phyloP scores from a whole-genome alignment of 352 stramenopile species.

The Vaucheria bursata region DNA sequence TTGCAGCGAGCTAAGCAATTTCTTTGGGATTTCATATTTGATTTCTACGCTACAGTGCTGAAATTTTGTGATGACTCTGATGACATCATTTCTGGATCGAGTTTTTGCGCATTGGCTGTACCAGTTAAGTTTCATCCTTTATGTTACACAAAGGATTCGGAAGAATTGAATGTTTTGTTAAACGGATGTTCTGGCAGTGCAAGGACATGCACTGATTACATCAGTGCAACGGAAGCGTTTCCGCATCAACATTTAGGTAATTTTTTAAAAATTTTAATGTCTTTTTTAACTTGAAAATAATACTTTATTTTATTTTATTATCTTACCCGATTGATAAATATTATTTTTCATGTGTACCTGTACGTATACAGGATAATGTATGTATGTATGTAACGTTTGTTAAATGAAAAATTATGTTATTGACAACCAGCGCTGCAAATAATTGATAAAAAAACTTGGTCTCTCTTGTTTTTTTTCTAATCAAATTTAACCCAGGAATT shows the following conservation, averaged over 20 bases:
- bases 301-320: not conserved
- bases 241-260: not conserved
- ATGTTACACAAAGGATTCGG: slow-evolving; percentile 12
- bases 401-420: too few species aligned
- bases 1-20: slow-evolving; percentile 22
- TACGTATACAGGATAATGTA: not conserved
- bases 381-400: too few species aligned
- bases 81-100: slow-evolving; percentile 16
- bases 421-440: too few species aligned
- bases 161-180: slow-evolving; percentile 8
- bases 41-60: slow-evolving; percentile 18
- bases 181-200: not conserved
- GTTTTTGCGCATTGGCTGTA: slow-evolving; percentile 12
- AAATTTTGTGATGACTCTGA: slow-evolving; percentile 26
- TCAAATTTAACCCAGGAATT: too few species aligned
- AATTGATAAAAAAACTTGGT: too few species aligned
- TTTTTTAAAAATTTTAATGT: not conserved
- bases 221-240: not conserved
- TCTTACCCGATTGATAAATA: not conserved
- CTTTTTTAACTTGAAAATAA: not conserved
- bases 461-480: too few species aligned
- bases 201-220: not conserved
- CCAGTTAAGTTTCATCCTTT: slow-evolving; percentile 15
- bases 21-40: slow-evolving; percentile 30
- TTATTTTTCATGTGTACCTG: not conserved